Base-by-base conservation (phyloP, 2,329 filamentous ascomycete species). In the Fusarium algeriense region DNA sequence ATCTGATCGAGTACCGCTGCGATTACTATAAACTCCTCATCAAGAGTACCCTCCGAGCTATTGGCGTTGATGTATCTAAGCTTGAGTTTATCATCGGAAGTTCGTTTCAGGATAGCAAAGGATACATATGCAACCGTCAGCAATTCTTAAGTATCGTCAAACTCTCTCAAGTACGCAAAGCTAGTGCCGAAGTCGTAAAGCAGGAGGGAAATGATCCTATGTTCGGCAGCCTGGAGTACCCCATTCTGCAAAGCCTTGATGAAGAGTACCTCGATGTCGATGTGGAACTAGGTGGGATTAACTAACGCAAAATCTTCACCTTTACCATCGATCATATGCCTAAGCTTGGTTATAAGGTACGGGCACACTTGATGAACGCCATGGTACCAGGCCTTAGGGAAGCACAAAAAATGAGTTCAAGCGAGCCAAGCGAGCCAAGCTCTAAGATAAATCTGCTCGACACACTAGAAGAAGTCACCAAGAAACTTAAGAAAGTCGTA, bases 401-500 rank as follows among this genome's bases (percentile, higher is more conserved):
- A 4, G 23, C 45, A 3, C 28, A 59, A 17, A 65, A 66, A n/a
- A 65, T 66, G 45, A 65, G 60, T 20, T 65, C n/a, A n/a, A n/a
- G n/a, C n/a, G n/a, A n/a, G n/a, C n/a, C 52, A 3, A 65, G 52
- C 15, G 40, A 59, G 0, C 60, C 40, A 3, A 52, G 6, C 13
- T 65, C 60, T 4, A 65, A 60, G 34, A 60, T 66, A 0, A 55
- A 43, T 1, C 2, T 65, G 0, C 20, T 66, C 1, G 35, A 59
- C 1, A 19, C 40, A 0, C 3, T 40, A 0, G 15, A 46, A 1
- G 30, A 52, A 12, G 53, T 65, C 1, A 10, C 19, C 6, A 60
- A 65, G 26, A 60, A 65, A 38, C 10, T 65, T 0, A 53, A 40
- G 3, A 66, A 65, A 2, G 60, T 40, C 0, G 5, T 52, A 0